These are phyloP conservation scores for Calonectria hongkongensis DNA, from an alignment of 2,329 filamentous ascomycete genomes.

Conservation along the genomic window DNA sequence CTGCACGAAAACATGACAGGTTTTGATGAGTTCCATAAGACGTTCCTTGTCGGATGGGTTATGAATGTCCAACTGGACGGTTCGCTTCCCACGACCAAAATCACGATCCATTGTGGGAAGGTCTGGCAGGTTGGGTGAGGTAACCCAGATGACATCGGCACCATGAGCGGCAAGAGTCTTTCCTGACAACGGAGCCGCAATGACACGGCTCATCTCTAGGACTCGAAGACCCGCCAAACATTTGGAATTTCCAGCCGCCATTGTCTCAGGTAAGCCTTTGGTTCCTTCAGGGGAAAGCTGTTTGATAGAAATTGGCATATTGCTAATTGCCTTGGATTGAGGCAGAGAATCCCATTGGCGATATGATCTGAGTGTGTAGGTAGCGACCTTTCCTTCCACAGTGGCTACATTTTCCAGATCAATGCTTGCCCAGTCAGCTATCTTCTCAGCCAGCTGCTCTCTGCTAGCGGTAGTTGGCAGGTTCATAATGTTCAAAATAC, in stretches of 20 bases:
- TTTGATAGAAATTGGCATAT: conserved; percentile 67
- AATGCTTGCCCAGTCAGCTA: neutral
- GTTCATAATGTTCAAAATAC: neutral
- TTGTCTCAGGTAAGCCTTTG: neutral
- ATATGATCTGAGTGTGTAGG: neutral
- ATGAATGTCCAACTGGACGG: conserved; percentile 76
- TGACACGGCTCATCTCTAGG: conserved; percentile 82
- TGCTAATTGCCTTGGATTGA: conserved; percentile 65
- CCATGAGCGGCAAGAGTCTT: conserved; percentile 82
- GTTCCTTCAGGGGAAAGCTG: conserved; percentile 55
- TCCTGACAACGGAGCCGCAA: conserved; percentile 81
- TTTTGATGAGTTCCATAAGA: neutral
- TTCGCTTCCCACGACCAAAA: conserved; percentile 80
- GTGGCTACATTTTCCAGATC: conserved; percentile 5
- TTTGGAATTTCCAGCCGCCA: conserved; percentile 17
- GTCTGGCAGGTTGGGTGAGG: conserved; percentile 77
- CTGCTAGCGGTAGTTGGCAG: neutral
- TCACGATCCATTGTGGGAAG: conserved; percentile 81
- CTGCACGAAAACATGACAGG: neutral
- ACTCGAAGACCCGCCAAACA: conserved; percentile 78
- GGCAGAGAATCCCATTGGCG: neutral
- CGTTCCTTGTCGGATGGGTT: conserved; percentile 43
- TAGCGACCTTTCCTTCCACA: neutral
- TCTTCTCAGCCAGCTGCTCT: neutral
- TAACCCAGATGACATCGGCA: conserved; percentile 82